phyloP scores from a whole-genome alignment of 495 filamentous ascomycete genomes.

The Staphylotrichum tortipilum region DNA sequence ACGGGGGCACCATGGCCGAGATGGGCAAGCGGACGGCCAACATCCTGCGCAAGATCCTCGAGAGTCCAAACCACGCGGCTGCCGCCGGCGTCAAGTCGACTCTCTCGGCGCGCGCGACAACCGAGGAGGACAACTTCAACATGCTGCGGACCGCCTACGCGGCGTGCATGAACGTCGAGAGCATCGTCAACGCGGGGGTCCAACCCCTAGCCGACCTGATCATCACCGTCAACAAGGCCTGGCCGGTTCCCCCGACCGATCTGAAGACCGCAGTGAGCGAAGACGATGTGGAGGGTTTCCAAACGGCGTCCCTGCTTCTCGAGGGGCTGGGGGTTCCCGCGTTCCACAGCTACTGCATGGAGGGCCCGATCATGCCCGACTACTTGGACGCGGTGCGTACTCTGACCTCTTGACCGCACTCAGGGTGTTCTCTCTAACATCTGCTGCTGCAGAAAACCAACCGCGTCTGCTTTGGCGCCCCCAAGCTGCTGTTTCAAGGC shows the following conservation, averaged over 20 bases:
- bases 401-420: background rate
- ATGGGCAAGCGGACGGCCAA: slow-evolving; percentile 52
- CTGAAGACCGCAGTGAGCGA: background rate
- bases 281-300: background rate
- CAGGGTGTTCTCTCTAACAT: background rate
- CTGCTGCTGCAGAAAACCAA: background rate
- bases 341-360: background rate
- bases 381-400: slow-evolving; percentile 3
- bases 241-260: slow-evolving; percentile 3
- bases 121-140: slow-evolving; percentile 55
- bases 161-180: slow-evolving; percentile 54
- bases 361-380: background rate
- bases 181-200: slow-evolving; percentile 45
- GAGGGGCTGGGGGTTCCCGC: background rate
- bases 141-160: slow-evolving; percentile 56
- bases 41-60: slow-evolving; percentile 55
- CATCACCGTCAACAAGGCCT: slow-evolving; percentile 6
- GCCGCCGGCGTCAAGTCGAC: background rate
- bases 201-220: slow-evolving; percentile 45
- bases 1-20: slow-evolving; percentile 48
- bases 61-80: slow-evolving; percentile 45
- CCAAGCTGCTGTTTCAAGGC: background rate
- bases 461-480: background rate
- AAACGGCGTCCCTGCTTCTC: slow-evolving; percentile 1
- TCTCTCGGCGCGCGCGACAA: slow-evolving; percentile 10